Evolutionary conservation across 768 basidiomycete species (phyloP), one percentile per base, ranked within the genome.

Genomic region (Kwoniella sp.): DNA sequence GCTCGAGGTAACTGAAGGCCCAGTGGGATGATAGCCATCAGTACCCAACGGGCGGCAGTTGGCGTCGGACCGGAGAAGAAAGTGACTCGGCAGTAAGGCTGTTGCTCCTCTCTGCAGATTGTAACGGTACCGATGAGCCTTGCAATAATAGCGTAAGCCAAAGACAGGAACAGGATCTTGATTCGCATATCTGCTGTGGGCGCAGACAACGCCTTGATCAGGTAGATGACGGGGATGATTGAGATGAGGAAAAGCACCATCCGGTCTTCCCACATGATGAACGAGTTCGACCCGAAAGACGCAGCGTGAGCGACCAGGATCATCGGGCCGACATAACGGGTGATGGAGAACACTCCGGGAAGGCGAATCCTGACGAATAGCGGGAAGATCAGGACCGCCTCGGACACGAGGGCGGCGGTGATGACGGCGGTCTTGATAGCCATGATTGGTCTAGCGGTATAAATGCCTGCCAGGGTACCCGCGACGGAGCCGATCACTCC

Each of bases 241-340:
- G 84, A 69, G 54, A 84, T 76, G 47, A 98, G 79, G 79, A 84
- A 92, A 7, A 83, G 81, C 10, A 86, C 78, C 49, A 88, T 78
- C 27, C 81, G 81, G 70, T 96, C 92, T 80, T 99, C 95, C 90
- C 91, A 96, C 72, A 98, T 82, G n/a, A 88, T 89, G 78, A 89
- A 93, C 0, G 91, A 95, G 77, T 98, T 98, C 22, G 91, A 93
- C 14, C 85, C 81, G 74, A 93, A 93, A 6, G 85, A 78, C 3
- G 86, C 47, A 1, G 84, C 74, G 63, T 98, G 91, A 2, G 89
- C 77, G 50, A 73, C 22, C 22, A 73, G 53, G 14, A 76, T 43
- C n/a, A 67, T 23, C 4, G 74, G 69, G 3, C 67, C 73, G 38
- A 71, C 60, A 17, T 46, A 57, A n/a, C 59, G 46, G 37, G 63